Conservation (phyloP, 2,329 filamentous ascomycete species). For the Cephalotrichum gorgonifer region DNA sequence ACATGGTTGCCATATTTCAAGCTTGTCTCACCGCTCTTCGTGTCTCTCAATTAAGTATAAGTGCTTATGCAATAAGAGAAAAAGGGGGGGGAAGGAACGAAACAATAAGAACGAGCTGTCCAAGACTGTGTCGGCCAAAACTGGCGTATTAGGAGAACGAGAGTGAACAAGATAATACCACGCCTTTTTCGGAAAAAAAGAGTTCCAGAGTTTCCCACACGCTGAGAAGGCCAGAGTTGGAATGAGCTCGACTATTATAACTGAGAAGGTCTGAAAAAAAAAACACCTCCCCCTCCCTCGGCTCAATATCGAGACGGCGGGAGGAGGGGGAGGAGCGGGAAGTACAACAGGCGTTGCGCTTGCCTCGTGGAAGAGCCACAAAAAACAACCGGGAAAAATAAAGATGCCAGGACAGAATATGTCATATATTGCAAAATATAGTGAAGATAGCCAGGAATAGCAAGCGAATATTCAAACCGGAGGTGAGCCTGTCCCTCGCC, state of each 20-base stretch:
- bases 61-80: background rate
- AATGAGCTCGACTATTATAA: background rate
- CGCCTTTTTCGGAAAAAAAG: too few species aligned
- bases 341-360: too few species aligned
- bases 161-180: too few species aligned
- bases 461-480: constrained; percentile 1
- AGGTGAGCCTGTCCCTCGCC: background rate
- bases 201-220: too few species aligned
- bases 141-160: too few species aligned
- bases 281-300: too few species aligned
- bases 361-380: too few species aligned
- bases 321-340: background rate
- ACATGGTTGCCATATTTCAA: background rate
- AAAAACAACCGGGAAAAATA: constrained; percentile 4
- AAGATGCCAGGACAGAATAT: constrained; percentile 1
- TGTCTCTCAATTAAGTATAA: background rate
- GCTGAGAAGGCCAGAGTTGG: too few species aligned
- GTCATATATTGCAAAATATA: constrained; percentile 10
- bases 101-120: background rate
- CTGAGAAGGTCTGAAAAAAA: background rate
- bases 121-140: too few species aligned
- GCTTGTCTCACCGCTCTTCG: background rate
- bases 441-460: constrained; percentile 9
- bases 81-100: background rate
- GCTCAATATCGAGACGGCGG: background rate